Conservation (phyloP, 1,284 basidiomycete genomes). For the Ustanciosporium gigantosporum region DNA sequence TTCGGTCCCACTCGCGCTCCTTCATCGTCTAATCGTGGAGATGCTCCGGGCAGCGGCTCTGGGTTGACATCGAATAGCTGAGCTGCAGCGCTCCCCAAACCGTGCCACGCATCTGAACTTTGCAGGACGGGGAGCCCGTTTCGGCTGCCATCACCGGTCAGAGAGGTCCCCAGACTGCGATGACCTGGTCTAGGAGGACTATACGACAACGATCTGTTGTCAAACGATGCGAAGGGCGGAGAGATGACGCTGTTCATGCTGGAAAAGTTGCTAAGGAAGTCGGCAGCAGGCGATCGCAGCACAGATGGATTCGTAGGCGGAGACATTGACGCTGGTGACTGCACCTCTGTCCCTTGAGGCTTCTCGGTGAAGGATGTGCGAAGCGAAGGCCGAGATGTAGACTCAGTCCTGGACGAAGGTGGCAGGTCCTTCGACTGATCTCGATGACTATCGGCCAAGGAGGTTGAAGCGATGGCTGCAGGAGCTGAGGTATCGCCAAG, state of each 20-base stretch:
- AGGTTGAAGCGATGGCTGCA: slow-evolving; percentile 6
- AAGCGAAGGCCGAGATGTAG: not conserved
- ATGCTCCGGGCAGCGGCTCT: slow-evolving; percentile 13
- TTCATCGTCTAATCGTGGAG: slow-evolving; percentile 38
- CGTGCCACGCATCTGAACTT: slow-evolving; percentile 22
- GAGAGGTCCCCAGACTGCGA: slow-evolving; percentile 16
- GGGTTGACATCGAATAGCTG: slow-evolving; percentile 14
- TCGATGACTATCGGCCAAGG: slow-evolving; percentile 1
- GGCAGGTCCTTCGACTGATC: not conserved
- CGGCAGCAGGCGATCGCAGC: slow-evolving; percentile 68
- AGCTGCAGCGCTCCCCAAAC: slow-evolving; percentile 31
- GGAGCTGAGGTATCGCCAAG: slow-evolving; percentile 7
- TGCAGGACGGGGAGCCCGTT: slow-evolving; percentile 14
- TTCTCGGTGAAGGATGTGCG: not conserved
- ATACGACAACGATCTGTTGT: slow-evolving; percentile 33
- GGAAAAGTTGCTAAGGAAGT: slow-evolving; percentile 74
- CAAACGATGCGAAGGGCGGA: slow-evolving; percentile 14
- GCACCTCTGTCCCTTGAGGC: not conserved
- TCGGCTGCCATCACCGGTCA: slow-evolving; percentile 15
- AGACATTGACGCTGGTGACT: slow-evolving; percentile 9
- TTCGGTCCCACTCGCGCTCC: slow-evolving; percentile 43
- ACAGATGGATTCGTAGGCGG: slow-evolving; percentile 5
- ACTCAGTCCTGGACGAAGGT: not conserved
- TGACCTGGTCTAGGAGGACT: slow-evolving; percentile 27
- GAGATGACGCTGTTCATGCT: slow-evolving; percentile 30